Evolutionary conservation across 257 asterid species (phyloP).

Genomic region (Galeopsis tetrahit): DNA sequence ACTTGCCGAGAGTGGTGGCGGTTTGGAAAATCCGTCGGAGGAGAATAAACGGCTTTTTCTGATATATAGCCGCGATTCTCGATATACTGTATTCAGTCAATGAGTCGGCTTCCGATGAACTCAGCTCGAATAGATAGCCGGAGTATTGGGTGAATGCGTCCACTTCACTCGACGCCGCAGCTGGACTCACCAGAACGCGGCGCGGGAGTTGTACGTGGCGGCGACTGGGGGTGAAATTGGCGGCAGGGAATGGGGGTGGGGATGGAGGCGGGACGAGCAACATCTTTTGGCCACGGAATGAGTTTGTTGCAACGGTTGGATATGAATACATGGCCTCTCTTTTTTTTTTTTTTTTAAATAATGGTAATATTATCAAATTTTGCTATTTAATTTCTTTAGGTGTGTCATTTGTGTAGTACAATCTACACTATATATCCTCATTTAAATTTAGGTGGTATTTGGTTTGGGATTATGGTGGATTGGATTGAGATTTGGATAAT

Average conservation of each 20-base stretch:
- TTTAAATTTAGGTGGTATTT: too few relatives aligned
- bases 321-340: conserved; percentile 36
- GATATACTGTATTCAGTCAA: conserved; percentile 64
- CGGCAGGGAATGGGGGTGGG: conserved; percentile 33
- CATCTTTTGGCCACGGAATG: conserved; percentile 33
- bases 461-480: too few relatives aligned
- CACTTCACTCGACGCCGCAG: conserved; percentile 45
- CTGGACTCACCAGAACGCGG: conserved; percentile 34
- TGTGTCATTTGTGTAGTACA: too few relatives aligned
- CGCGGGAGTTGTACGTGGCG: conserved; percentile 27
- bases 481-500: too few relatives aligned
- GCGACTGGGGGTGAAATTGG: conserved; percentile 36
- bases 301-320: conserved; percentile 32
- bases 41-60: conserved; percentile 76
- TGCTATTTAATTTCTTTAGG: background rate
- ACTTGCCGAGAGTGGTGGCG: conserved; percentile 78
- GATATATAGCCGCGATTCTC: conserved; percentile 60
- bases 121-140: conserved; percentile 75
- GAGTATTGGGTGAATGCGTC: conserved; percentile 88
- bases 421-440: too few relatives aligned
- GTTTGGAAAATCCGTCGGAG: conserved; percentile 79
- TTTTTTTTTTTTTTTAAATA: background rate
- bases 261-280: conserved; percentile 43
- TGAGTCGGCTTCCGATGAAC: conserved; percentile 78
- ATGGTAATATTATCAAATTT: background rate